Conservation (phyloP, 352 stramenopile genomes). For the Ochromonadaceae sp. region DNA sequence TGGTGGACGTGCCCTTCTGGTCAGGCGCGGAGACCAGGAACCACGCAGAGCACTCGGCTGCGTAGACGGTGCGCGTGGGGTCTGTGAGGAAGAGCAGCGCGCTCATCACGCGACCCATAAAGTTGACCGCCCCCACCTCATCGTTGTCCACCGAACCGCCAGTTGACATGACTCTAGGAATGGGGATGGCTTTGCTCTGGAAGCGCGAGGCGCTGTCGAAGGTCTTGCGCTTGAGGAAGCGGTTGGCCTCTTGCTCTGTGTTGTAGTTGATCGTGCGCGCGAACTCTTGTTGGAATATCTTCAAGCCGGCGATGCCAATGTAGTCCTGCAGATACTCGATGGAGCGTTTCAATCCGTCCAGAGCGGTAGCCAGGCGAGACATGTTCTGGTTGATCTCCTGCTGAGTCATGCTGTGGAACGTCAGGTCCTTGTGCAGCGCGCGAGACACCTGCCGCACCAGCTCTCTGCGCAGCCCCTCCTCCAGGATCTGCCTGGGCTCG, state of each 20-base stretch:
- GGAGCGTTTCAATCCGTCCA: constrained; percentile 69
- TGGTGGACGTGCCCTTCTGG: constrained; percentile 25
- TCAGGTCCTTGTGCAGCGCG: constrained; percentile 34
- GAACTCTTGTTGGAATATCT: constrained; percentile 86
- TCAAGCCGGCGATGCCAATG: constrained; percentile 75
- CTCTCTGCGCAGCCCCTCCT: constrained; percentile 81
- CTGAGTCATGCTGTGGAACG: constrained; percentile 34
- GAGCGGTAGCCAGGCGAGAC: constrained; percentile 48
- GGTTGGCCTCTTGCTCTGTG: constrained; percentile 81
- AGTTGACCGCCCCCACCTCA: constrained; percentile 28
- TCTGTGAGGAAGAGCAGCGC: constrained; percentile 79
- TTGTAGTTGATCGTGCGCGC: constrained; percentile 85
- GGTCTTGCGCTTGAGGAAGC: constrained; percentile 82
- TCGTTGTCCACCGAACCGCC: constrained; percentile 31
- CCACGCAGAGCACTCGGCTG: constrained; percentile 73
- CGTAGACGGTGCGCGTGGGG: constrained; percentile 67
- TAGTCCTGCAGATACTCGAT: constrained; percentile 92
- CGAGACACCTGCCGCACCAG: constrained; percentile 59
- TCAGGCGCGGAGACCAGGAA: constrained; percentile 40
- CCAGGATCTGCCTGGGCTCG: constrained; percentile 70
- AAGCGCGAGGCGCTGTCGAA: constrained; percentile 69
- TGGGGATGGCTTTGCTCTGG: constrained; percentile 72
- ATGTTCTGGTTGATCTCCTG: constrained; percentile 66
- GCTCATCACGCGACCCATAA: constrained; percentile 77
- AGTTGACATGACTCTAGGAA: constrained; percentile 65